These are phyloP conservation scores for Russula griseocarnosa DNA, from an alignment of 768 basidiomycete genomes.

Conservation along the genomic window DNA sequence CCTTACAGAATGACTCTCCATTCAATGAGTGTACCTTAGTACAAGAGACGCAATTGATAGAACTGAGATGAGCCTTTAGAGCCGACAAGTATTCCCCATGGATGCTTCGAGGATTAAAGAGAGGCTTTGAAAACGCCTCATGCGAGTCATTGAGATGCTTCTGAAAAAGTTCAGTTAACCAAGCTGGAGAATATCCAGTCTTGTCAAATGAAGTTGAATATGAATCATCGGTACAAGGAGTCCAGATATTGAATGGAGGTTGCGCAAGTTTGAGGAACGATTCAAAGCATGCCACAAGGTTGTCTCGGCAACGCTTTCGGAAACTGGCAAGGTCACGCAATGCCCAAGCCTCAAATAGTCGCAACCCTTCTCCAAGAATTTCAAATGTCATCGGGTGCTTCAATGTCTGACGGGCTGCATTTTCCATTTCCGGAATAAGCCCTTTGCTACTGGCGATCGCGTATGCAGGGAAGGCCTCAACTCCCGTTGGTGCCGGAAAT, in stretches of 20 bases:
- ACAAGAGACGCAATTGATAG: not conserved
- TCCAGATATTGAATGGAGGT: not conserved
- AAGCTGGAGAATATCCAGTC: not conserved
- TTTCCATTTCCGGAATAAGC: not conserved
- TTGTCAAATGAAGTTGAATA: not conserved
- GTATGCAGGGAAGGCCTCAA: not conserved
- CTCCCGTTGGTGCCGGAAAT: not conserved
- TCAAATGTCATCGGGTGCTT: not conserved
- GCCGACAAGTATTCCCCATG: not conserved
- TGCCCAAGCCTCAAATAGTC: not conserved
- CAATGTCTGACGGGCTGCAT: not conserved
- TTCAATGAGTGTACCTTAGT: not conserved
- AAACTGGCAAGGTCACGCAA: not conserved
- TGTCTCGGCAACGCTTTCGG: not conserved
- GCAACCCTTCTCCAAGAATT: not conserved
- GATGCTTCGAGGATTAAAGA: not conserved
- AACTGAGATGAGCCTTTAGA: not conserved
- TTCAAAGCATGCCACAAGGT: not conserved
- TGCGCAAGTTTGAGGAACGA: not conserved
- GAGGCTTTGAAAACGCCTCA: not conserved
- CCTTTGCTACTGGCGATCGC: not conserved
- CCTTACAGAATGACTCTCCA: not conserved
- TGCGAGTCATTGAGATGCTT: not conserved
- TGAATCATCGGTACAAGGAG: not conserved
- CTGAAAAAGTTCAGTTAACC: not conserved